These are phyloP conservation scores for Yamadazyma philogaea DNA, from an alignment of 805 yeast genomes.

Conservation along the genomic window DNA sequence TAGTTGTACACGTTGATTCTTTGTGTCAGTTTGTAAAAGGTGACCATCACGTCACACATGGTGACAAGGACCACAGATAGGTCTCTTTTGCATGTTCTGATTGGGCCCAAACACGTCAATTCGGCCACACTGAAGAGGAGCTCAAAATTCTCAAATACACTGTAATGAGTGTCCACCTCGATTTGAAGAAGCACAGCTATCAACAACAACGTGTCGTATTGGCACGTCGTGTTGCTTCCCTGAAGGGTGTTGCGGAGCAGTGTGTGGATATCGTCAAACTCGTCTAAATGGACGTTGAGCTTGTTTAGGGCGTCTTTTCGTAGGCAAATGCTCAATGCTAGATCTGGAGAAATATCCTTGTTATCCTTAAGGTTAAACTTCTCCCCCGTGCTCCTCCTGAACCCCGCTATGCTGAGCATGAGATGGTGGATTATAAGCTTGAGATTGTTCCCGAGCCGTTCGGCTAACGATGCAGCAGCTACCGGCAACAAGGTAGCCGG, in stretches of 20 bases:
- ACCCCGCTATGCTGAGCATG: conserved; percentile 22
- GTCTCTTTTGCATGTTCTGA: conserved; percentile 1
- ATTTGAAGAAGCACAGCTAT: conserved; percentile 36
- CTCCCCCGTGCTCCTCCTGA: conserved; percentile 6
- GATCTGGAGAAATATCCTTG: conserved; percentile 21
- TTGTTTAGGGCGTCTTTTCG: conserved; percentile 35
- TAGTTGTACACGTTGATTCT: conserved; percentile 48
- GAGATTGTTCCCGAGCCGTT: conserved; percentile 8
- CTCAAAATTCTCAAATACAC: conserved; percentile 42
- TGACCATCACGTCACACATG: conserved; percentile 17
- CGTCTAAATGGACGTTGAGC: conserved; percentile 40
- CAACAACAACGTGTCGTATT: conserved; percentile 33
- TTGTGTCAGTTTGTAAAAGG: conserved; percentile 45
- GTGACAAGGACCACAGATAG: conserved; percentile 2
- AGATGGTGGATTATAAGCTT: conserved; percentile 18
- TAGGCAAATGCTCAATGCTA: conserved; percentile 30
- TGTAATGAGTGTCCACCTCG: conserved; percentile 35
- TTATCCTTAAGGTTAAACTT: conserved; percentile 13
- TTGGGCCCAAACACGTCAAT: conserved; percentile 15
- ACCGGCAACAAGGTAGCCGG: not conserved
- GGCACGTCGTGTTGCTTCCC: conserved; percentile 9
- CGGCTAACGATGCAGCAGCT: conserved; percentile 3
- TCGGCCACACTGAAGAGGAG: conserved; percentile 42
- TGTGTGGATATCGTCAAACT: conserved; percentile 28
- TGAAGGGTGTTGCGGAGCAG: conserved; percentile 10